Evolutionary conservation across 2,329 filamentous ascomycete genomes (phyloP).

Genomic region (Ceratocystis alfenasii): DNA sequence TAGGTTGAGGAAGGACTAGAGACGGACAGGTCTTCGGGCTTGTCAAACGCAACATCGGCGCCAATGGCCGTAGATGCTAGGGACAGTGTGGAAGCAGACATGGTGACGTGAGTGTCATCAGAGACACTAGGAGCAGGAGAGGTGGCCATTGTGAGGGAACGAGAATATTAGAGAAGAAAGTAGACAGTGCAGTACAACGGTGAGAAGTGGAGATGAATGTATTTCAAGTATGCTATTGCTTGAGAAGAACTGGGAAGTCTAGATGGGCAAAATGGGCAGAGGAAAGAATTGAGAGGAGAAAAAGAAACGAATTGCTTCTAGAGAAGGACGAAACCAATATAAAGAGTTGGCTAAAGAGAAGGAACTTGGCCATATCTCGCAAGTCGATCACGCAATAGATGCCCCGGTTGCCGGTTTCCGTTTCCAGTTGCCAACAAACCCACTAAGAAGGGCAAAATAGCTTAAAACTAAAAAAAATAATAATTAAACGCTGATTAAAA

Average conservation of each 20-base stretch:
- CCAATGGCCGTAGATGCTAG: constrained; percentile 23
- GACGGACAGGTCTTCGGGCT: constrained; percentile 59
- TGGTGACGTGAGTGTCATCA: constrained; percentile 17
- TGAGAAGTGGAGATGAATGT: background rate
- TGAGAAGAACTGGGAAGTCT: background rate
- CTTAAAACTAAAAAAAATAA: background rate
- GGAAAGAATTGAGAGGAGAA: constrained; percentile 10
- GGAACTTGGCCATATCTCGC: background rate
- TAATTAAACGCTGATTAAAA: background rate
- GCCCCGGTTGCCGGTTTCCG: constrained; percentile 7
- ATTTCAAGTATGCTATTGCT: background rate
- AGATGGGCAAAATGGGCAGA: background rate
- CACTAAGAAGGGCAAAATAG: background rate
- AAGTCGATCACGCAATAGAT: constrained; percentile 14
- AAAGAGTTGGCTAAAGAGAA: background rate
- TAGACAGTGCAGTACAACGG: constrained; percentile 12
- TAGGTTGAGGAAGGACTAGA: constrained; percentile 49
- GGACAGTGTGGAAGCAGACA: constrained; percentile 20
- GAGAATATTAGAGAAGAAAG: constrained; percentile 3
- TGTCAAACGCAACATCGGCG: constrained; percentile 32
- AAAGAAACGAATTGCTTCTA: constrained; percentile 9
- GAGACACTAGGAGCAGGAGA: constrained; percentile 19
- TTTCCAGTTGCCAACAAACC: background rate
- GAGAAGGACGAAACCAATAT: background rate
- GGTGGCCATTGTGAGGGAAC: constrained; percentile 15